A percentile compares a stretch with the other conserved stretches of the same genome.
phyloP scores from a whole-genome alignment of 192 early-diverging fungal species.

The Bifiguratus adelaidae region DNA sequence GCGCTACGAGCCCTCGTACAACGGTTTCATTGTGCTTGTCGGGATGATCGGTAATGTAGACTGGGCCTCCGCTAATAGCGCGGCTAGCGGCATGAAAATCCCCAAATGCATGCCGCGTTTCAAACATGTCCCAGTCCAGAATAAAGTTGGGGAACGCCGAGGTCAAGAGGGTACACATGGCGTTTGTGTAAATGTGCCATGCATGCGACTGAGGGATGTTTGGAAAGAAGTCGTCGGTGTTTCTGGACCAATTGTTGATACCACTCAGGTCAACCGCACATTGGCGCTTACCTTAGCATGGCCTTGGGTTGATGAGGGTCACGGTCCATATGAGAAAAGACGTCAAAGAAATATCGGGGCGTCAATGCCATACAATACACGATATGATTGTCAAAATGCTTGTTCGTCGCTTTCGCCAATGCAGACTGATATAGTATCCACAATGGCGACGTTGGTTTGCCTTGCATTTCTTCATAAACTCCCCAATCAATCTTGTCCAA shows the following conservation, averaged over 20 bases:
- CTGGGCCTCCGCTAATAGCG: conserved; percentile 35
- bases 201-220: conserved; percentile 26
- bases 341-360: conserved; percentile 26
- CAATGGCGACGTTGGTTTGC: conserved; percentile 1
- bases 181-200: conserved; percentile 47
- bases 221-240: conserved; percentile 47
- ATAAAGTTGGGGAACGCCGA: conserved; percentile 8
- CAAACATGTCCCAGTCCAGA: conserved; percentile 51
- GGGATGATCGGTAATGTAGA: conserved; percentile 37
- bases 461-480: not conserved
- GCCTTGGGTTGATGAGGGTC: not conserved
- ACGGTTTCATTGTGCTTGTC: conserved; percentile 4
- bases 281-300: conserved; percentile 2
- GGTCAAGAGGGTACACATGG: conserved; percentile 38
- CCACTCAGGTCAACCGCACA: not conserved
- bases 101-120: conserved; percentile 27
- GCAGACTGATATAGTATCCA: conserved; percentile 29
- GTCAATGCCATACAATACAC: conserved; percentile 44
- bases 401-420: conserved; percentile 16
- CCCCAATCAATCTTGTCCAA: conserved; percentile 24
- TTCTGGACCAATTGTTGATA: too few relatives aligned
- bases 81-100: conserved; percentile 35
- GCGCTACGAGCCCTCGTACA: not conserved
- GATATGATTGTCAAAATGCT: conserved; percentile 26
- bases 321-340: too few relatives aligned